Evolutionary conservation across 805 yeast genomes (phyloP), one percentile per base, ranked within the genome.

Genomic region (Wickerhamiella dianesei): DNA sequence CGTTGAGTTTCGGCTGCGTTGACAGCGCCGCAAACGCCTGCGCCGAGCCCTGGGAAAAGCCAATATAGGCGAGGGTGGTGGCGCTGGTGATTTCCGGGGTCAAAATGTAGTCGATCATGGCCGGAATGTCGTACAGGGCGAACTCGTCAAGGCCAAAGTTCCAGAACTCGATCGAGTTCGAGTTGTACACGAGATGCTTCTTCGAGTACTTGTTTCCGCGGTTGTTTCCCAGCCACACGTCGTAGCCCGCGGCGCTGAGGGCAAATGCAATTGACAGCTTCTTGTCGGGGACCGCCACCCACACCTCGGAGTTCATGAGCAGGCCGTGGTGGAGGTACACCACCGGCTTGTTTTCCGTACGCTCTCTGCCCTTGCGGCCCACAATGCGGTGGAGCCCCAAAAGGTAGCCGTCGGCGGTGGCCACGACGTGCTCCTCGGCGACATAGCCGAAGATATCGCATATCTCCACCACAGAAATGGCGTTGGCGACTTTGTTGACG

Each of bases 41-140:
- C 1, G 96, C 94, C 0, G 94, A 79, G 18, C 97, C 97, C 62
- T 88, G 97, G 21, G 88, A 79, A 58, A 89, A 89, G 1, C 96
- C 97, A 53, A 89, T 73, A 58, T 86, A 88, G 0, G 78, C 74
- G 35, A 88, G 63, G 16, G 63, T 53, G 22, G 55, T 53, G 47
- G 56, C 64, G 2, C 68, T 61, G 1, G 87, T 77, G 25, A 65
- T 61, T 2, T 69, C 60, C 17, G 39, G 39, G 8, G 39, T 16
- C 48, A 88, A 63, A 14, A 89, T 75, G 62, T 81, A 83, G 57
- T 82, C 80, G 32, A 89, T 76, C 3, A 85, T 72, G 58, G 82
- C 77, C 2, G 96, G 96, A 40, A 89, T 85, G 62, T 88, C 97
- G 59, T 77, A 83, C 51, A 83, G 67, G 0, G 96, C 95, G 68